A percentile compares a stretch with the other conserved stretches of the same genome.
Conservation (phyloP, 257 asterid genomes). For the Asclepias syriaca region DNA sequence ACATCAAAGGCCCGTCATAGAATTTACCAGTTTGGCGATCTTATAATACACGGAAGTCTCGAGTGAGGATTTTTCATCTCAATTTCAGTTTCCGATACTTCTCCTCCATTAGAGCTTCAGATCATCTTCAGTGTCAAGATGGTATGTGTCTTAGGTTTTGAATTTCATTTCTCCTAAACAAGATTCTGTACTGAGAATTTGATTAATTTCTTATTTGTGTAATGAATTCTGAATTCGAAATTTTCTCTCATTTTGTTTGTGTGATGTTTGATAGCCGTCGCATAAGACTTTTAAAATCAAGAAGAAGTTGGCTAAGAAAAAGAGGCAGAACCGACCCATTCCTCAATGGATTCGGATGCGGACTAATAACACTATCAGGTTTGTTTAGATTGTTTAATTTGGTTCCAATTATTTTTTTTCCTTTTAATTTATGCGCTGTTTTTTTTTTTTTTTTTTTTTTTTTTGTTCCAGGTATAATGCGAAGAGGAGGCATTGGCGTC, state of each 20-base stretch:
- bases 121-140: neutral
- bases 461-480: slow-evolving; percentile 28
- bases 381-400: neutral
- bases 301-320: slow-evolving; percentile 38
- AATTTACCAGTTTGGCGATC: neutral
- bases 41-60: too few relatives aligned
- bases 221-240: neutral
- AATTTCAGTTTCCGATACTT: too few relatives aligned
- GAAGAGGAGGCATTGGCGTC: slow-evolving; percentile 38
- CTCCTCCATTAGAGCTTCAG: neutral
- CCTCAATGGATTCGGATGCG: slow-evolving; percentile 35
- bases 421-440: neutral
- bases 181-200: neutral
- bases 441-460: neutral
- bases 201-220: neutral
- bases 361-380: slow-evolving; percentile 35
- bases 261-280: slow-evolving; percentile 23
- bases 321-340: slow-evolving; percentile 36
- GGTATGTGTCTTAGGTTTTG: neutral
- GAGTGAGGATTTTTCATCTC: neutral
- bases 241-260: neutral
- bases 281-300: slow-evolving; percentile 35
- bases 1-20: neutral
- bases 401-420: neutral
- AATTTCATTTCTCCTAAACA: neutral